phyloP scores from a whole-genome alignment of 352 stramenopile species.

The Pythium brachiatum region DNA sequence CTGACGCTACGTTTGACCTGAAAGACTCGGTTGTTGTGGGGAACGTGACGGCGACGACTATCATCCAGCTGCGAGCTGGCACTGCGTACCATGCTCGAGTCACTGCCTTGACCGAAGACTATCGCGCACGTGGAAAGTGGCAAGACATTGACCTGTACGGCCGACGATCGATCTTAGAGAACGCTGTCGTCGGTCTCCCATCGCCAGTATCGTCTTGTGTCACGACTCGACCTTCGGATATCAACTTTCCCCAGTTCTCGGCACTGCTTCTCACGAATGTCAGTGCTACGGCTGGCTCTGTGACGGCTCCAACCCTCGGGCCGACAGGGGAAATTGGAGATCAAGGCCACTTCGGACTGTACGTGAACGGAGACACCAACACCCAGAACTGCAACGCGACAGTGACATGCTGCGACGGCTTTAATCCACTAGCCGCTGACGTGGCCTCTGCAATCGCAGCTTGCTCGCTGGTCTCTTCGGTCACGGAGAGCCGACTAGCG shows the following conservation, averaged over 20 bases:
- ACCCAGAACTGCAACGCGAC: conserved; percentile 91
- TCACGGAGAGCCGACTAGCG: conserved; percentile 36
- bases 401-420: conserved; percentile 82
- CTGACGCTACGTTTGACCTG: conserved; percentile 28
- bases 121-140: conserved; percentile 37
- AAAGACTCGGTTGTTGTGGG: conserved; percentile 53
- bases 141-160: conserved; percentile 88
- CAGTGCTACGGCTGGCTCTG: conserved; percentile 34
- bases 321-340: conserved; percentile 82
- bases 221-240: conserved; percentile 63
- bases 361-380: conserved; percentile 85
- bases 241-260: conserved; percentile 76
- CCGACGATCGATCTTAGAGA: conserved; percentile 37
- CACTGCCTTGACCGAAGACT: conserved; percentile 75
- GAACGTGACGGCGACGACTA: conserved; percentile 91
- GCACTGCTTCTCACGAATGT: conserved; percentile 75
- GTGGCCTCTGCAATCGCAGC: conserved; percentile 13
- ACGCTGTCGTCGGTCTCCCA: conserved; percentile 50
- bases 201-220: conserved; percentile 46
- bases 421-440: conserved; percentile 17
- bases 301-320: conserved; percentile 59
- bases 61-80: conserved; percentile 55
- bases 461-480: conserved; percentile 43
- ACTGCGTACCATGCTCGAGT: conserved; percentile 81
- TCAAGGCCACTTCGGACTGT: conserved; percentile 89